Conservation (phyloP, 352 stramenopile genomes). For the Phytophthora ohioensis region DNA sequence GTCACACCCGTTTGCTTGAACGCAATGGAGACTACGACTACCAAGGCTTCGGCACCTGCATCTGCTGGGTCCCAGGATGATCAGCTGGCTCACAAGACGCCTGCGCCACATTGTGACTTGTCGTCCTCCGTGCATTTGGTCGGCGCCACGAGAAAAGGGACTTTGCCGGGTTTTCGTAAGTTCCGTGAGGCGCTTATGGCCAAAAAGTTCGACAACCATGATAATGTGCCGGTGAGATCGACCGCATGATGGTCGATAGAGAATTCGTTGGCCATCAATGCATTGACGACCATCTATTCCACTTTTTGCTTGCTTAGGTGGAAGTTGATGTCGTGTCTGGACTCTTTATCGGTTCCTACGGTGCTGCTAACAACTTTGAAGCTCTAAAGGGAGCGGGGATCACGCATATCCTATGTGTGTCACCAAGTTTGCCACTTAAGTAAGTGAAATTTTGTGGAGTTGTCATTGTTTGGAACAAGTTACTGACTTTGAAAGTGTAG, state of each 20-base stretch:
- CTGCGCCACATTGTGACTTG: conserved; percentile 15
- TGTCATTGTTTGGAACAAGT: background rate
- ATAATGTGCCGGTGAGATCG: conserved; percentile 53
- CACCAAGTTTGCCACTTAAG: conserved; percentile 48
- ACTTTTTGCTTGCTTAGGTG: conserved; percentile 23
- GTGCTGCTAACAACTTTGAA: conserved; percentile 59
- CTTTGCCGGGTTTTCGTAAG: conserved; percentile 56
- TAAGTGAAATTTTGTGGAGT: conserved; percentile 27
- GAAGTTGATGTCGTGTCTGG: conserved; percentile 36
- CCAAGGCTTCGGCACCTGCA: conserved; percentile 21
- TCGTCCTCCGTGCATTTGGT: conserved; percentile 1
- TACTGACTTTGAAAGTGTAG: conserved; percentile 17
- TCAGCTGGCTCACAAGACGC: conserved; percentile 17
- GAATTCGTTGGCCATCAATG: conserved; percentile 2
- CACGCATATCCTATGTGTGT: conserved; percentile 72
- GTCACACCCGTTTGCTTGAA: conserved; percentile 16
- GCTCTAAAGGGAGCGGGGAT: conserved; percentile 51
- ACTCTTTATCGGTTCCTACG: conserved; percentile 79
- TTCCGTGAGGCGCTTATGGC: conserved; percentile 66
- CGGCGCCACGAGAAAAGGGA: conserved; percentile 16
- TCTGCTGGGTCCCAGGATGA: conserved; percentile 33
- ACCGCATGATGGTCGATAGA: conserved; percentile 3
- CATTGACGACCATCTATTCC: too few species aligned
- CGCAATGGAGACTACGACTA: conserved; percentile 21
- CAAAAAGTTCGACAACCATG: conserved; percentile 53